phyloP scores from a whole-genome alignment of 352 stramenopile genomes.

The Globisporangium perplexum region DNA sequence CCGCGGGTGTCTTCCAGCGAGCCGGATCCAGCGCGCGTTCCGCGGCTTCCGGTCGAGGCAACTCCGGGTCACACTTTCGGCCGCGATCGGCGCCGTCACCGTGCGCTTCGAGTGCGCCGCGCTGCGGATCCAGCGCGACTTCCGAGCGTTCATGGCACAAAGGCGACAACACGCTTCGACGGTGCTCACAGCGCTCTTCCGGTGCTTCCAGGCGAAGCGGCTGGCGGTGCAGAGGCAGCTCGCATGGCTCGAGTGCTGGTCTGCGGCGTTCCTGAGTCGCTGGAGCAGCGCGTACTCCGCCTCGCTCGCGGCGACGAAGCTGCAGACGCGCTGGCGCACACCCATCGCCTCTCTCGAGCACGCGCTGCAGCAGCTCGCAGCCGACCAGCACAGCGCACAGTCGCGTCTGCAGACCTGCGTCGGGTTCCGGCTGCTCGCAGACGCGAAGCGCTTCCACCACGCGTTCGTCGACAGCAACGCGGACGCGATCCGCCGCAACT shows the following conservation, averaged over 20 bases:
- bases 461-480: background rate
- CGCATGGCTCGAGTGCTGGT: background rate
- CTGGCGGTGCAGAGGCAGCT: background rate
- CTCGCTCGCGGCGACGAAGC: background rate
- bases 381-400: background rate
- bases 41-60: constrained; percentile 16
- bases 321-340: background rate
- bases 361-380: background rate
- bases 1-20: constrained; percentile 19
- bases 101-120: background rate
- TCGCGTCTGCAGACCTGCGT: background rate
- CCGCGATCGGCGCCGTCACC: background rate
- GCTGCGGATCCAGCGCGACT: background rate
- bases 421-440: background rate
- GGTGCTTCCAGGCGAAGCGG: background rate
- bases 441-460: background rate
- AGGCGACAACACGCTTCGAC: background rate
- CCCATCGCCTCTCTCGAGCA: background rate
- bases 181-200: background rate
- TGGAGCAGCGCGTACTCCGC: background rate
- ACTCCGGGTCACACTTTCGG: background rate
- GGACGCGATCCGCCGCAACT: background rate
- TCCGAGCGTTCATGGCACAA: background rate
- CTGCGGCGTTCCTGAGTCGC: background rate
- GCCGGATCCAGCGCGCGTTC: constrained; percentile 20